phyloP scores from a whole-genome alignment of 1,139 yeast genomes.

The Kurtzmaniella quercitrusa region DNA sequence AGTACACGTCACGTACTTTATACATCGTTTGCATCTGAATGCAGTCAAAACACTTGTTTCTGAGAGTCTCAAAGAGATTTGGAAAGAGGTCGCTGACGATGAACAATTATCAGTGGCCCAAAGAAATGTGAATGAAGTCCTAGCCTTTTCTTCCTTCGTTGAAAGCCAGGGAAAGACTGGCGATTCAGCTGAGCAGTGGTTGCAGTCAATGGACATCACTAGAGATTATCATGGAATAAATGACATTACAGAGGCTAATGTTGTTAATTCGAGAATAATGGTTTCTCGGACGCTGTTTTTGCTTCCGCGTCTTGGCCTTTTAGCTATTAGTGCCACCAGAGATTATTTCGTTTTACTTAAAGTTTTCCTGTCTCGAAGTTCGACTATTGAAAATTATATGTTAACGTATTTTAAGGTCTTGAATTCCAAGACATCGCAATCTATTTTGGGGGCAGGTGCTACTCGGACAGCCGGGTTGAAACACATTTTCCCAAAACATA shows the following conservation, averaged over 20 bases:
- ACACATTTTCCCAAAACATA: slow-evolving; percentile 72
- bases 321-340: slow-evolving; percentile 34
- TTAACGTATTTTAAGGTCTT: slow-evolving; percentile 49
- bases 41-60: slow-evolving; percentile 42
- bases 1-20: slow-evolving; percentile 62
- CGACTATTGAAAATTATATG: slow-evolving; percentile 37
- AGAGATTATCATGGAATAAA: slow-evolving; percentile 6
- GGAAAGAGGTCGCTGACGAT: slow-evolving; percentile 60
- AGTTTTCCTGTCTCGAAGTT: slow-evolving; percentile 41
- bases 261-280: slow-evolving; percentile 24
- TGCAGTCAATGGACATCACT: slow-evolving; percentile 29
- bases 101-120: slow-evolving; percentile 43
- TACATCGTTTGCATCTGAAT: slow-evolving; percentile 53
- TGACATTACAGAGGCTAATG: neutral
- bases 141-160: slow-evolving; percentile 46
- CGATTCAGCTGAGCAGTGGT: slow-evolving; percentile 45
- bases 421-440: slow-evolving; percentile 55
- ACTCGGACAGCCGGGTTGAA: slow-evolving; percentile 70
- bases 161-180: slow-evolving; percentile 24
- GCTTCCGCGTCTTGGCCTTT: slow-evolving; percentile 39
- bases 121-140: slow-evolving; percentile 48
- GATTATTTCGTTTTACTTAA: slow-evolving; percentile 49
- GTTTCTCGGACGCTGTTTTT: slow-evolving; percentile 33
- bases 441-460: slow-evolving; percentile 76
- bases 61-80: slow-evolving; percentile 63